Conservation (phyloP, 176 grass and related monocot genomes). For the Typha latifolia region DNA sequence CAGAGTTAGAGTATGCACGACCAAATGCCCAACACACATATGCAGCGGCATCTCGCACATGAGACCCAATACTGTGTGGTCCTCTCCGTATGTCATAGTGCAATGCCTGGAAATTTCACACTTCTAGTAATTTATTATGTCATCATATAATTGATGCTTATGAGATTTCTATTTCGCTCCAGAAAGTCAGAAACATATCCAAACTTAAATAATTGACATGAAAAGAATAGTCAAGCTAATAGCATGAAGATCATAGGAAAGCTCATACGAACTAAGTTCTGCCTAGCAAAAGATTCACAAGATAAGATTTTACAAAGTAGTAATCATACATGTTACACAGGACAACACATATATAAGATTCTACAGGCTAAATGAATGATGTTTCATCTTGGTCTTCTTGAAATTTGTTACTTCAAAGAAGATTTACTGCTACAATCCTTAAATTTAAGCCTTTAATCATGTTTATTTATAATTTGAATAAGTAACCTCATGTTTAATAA, state of each 20-base stretch:
- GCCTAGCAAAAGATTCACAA: neutral
- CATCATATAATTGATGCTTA: constrained; percentile 2
- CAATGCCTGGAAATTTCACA: constrained; percentile 47
- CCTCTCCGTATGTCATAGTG: constrained; percentile 91
- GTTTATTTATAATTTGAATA: no score
- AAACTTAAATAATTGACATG: no score
- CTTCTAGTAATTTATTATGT: constrained; percentile 18
- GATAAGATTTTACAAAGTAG: constrained; percentile 7
- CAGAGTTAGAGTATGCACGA: constrained; percentile 72
- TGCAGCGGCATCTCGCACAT: constrained; percentile 95
- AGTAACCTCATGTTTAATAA: no score
- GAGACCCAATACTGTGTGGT: constrained; percentile 88
- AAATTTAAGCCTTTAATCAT: no score
- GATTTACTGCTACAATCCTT: no score
- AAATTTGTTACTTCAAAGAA: no score
- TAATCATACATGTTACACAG: neutral
- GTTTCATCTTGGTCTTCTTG: neutral
- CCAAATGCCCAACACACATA: constrained; percentile 99
- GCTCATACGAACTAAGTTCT: neutral
- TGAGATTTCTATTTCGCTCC: neutral
- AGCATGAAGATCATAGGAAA: no score
- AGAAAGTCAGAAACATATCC: neutral
- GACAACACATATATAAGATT: neutral
- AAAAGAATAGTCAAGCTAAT: no score
- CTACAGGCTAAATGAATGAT: neutral